Conservation (phyloP, 1,284 basidiomycete genomes). For the Cystobasidiaceae sp. region DNA sequence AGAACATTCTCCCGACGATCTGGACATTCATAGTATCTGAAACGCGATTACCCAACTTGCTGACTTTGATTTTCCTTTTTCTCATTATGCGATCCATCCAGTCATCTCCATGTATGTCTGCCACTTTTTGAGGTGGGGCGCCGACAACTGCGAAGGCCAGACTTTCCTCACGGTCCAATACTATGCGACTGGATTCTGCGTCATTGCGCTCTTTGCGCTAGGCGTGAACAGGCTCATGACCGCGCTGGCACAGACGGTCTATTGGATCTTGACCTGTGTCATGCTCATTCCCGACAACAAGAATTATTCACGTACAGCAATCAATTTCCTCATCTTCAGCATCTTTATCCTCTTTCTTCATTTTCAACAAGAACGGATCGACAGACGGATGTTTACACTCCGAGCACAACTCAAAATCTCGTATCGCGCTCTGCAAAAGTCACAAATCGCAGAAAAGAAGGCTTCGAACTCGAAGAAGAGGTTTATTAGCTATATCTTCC, state of each 20-base stretch:
- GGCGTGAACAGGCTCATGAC: slow-evolving; percentile 64
- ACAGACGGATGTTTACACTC: slow-evolving; percentile 59
- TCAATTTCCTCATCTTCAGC: slow-evolving; percentile 64
- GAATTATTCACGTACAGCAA: slow-evolving; percentile 44
- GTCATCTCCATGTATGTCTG: slow-evolving; percentile 23
- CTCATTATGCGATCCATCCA: slow-evolving; percentile 53
- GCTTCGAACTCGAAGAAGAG: slow-evolving; percentile 71
- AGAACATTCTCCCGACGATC: slow-evolving; percentile 47
- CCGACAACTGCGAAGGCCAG: slow-evolving; percentile 14
- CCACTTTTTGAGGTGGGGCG: slow-evolving; percentile 16
- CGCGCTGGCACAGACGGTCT: slow-evolving; percentile 54
- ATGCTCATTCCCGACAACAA: slow-evolving; percentile 33
- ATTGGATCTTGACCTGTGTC: slow-evolving; percentile 59
- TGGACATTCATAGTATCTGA: slow-evolving; percentile 35
- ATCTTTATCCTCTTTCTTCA: slow-evolving; percentile 48
- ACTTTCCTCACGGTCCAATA: slow-evolving; percentile 49
- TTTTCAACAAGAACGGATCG: slow-evolving; percentile 52
- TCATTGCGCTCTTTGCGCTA: slow-evolving; percentile 69
- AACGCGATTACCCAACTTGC: neutral
- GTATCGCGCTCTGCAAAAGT: slow-evolving; percentile 65
- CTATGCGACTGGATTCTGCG: slow-evolving; percentile 61
- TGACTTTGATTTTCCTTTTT: slow-evolving; percentile 48
- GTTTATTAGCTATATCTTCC: slow-evolving; percentile 73
- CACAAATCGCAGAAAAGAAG: slow-evolving; percentile 74
- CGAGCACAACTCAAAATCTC: slow-evolving; percentile 62